These are phyloP conservation scores for Acer negundo DNA, from an alignment of 345 rosid species.

Conservation along the genomic window DNA sequence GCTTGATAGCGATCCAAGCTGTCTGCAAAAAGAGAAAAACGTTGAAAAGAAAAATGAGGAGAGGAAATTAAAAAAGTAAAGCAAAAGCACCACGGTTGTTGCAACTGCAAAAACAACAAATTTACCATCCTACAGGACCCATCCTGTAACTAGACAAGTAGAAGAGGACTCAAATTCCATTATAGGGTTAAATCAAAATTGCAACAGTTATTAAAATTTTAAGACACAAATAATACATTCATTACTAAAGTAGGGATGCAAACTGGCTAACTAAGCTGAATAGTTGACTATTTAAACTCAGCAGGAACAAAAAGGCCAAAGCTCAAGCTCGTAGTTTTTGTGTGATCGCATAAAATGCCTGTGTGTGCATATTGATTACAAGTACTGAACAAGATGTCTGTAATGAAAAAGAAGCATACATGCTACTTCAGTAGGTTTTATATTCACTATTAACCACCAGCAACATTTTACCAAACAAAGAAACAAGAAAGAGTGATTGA, in stretches of 20 bases:
- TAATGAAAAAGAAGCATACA: neutral
- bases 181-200: neutral
- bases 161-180: neutral
- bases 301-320: neutral
- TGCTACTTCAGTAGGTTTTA: neutral
- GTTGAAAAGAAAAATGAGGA: constrained; percentile 10
- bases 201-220: neutral
- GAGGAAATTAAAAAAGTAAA: neutral
- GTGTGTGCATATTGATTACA: neutral
- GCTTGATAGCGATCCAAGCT: constrained; percentile 79
- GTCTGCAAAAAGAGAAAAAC: constrained; percentile 49
- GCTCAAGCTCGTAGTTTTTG: neutral
- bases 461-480: neutral
- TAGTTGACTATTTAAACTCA: neutral
- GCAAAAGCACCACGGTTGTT: neutral
- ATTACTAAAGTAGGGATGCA: neutral
- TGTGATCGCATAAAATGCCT: neutral
- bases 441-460: neutral
- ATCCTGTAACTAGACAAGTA: neutral
- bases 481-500: constrained; percentile 7
- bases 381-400: neutral
- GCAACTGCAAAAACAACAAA: neutral
- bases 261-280: neutral
- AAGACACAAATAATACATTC: neutral
- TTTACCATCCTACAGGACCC: neutral